Evolutionary conservation across 371 early-diverging fungal genomes (phyloP), one percentile per base, ranked within the genome.

Genomic region (Apophysomyces sp.): DNA sequence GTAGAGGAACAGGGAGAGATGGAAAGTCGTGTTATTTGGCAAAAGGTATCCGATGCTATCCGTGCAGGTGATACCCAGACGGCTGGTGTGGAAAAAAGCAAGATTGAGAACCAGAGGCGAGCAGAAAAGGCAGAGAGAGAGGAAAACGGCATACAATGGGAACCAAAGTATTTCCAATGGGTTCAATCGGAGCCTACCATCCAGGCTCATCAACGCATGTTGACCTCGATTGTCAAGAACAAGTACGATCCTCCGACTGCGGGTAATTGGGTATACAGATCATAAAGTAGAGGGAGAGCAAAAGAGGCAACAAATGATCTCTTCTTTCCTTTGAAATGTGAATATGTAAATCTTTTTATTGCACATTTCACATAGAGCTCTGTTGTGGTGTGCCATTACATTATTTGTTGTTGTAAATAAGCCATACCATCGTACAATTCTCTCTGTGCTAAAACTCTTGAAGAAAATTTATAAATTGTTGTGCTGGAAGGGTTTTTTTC

Each of bases 1-100:
- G 18, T 84, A 1, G 73, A 74, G n/a, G 81, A 86, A 57, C 84
- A 88, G 72, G 76, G 68, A 3, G 85, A 78, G 16, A 67, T 86
- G 60, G 92, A 92, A 62, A 84, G 87, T 37, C 85, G 86, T 40
- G 76, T 74, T 18, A 76, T 93, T 15, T 92, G 93, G 93, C 72
- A 81, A 59, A 76, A 77, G 61, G 91, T 90, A 12, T 80, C 90
- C 1, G 74, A 88, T 1, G 91, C 92, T 1, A 84, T 93, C 59
- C 80, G 75, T 37, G 72, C 67, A 30, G 85, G 86, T 55, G 86
- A 92, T 67, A 89, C 83, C 57, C 78, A 72, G 13, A 73, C 78
- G 0, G 93, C 93, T 0, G 82, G 89, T 9, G 62, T 69, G 18
- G 84, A 86, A 59, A 92, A 92, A 74, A 72, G 84, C 26, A 85